A percentile compares a stretch with the other conserved stretches of the same genome.
phyloP scores from a whole-genome alignment of 177 flowering plant species.

The Vitis hybrid region DNA sequence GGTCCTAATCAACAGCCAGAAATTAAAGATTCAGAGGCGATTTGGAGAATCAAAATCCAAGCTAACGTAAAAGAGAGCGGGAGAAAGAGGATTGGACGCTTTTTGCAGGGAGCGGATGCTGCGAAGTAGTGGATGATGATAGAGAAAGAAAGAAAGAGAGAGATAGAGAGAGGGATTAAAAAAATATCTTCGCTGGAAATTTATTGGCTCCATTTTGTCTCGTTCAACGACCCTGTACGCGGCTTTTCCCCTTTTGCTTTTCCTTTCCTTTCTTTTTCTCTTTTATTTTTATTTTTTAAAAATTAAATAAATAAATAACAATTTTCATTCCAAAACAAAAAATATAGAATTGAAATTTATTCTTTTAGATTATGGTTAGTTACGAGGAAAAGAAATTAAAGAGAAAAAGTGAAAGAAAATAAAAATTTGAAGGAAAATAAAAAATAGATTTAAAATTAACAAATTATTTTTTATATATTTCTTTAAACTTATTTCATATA shows the following conservation, averaged over 20 bases:
- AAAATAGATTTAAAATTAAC: too few relatives aligned
- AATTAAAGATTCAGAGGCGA: background rate
- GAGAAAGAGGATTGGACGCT: background rate
- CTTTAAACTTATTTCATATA: accelerated
- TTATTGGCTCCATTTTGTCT: constrained; percentile 6
- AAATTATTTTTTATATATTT: too few relatives aligned
- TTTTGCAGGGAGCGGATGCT: background rate
- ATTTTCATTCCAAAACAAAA: too few relatives aligned
- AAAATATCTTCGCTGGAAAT: constrained; percentile 5
- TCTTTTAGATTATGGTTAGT: too few relatives aligned
- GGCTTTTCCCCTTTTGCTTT: background rate
- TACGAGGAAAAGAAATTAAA: too few relatives aligned
- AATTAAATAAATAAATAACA: too few relatives aligned
- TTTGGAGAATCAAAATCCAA: background rate
- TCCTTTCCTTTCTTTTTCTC: too few relatives aligned
- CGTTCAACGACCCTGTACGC: constrained; percentile 6
- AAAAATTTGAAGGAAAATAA: too few relatives aligned
- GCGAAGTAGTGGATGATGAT: background rate
- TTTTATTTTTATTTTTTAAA: too few relatives aligned
- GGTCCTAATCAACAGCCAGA: background rate
- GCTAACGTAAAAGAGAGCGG: background rate
- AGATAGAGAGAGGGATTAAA: background rate
- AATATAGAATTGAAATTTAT: too few relatives aligned
- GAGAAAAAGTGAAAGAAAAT: too few relatives aligned
- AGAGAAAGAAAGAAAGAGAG: background rate